These are phyloP conservation scores for Aureobasidium lini DNA, from an alignment of 2,329 filamentous ascomycete genomes.

Conservation along the genomic window DNA sequence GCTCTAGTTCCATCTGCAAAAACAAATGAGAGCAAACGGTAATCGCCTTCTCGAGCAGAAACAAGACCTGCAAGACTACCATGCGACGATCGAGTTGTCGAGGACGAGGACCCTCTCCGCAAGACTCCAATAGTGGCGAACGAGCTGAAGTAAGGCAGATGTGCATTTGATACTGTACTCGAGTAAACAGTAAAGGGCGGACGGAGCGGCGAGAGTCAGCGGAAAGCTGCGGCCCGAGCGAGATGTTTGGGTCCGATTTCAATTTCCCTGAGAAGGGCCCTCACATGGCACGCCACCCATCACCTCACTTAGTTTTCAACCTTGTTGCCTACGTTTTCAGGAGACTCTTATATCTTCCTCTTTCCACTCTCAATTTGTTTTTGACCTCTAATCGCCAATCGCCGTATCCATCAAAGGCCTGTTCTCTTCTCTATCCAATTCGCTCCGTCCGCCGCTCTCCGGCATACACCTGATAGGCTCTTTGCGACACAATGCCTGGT, in stretches of 20 bases:
- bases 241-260: not conserved
- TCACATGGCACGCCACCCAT: slow-evolving; percentile 6
- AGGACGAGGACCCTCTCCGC: too few relatives aligned
- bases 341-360: not conserved
- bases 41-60: too few relatives aligned
- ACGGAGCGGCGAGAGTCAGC: not conserved
- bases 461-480: not conserved
- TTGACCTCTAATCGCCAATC: not conserved
- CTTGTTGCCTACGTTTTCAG: not conserved
- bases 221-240: not conserved
- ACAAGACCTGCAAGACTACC: too few relatives aligned
- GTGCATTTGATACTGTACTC: too few relatives aligned
- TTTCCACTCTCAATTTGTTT: not conserved
- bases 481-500: slow-evolving; percentile 56
- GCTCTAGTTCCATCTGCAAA: not conserved
- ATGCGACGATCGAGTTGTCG: too few relatives aligned
- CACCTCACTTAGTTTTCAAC: not conserved
- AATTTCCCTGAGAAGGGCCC: not conserved
- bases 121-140: too few relatives aligned
- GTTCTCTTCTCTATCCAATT: not conserved
- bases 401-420: not conserved
- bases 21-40: not conserved
- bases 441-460: not conserved
- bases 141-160: too few relatives aligned
- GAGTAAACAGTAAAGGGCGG: too few relatives aligned